Evolutionary conservation across 2,329 filamentous ascomycete species (phyloP).

Genomic region (Ceratocystis diversiconidia): DNA sequence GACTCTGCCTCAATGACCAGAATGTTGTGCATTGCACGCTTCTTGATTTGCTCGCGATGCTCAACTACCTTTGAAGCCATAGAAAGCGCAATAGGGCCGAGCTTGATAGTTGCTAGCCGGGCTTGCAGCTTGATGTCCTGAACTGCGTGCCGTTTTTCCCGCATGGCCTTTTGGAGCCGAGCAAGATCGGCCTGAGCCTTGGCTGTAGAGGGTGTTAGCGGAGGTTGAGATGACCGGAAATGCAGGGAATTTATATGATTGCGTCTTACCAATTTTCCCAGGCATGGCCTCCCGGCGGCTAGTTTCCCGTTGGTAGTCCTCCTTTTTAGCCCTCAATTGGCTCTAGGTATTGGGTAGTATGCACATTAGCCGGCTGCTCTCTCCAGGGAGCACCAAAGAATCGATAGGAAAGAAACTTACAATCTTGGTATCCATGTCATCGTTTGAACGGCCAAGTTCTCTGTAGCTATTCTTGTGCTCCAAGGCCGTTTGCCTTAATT

Average conservation of each 20-base stretch:
- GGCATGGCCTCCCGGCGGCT: constrained; percentile 54
- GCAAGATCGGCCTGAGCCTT: neutral
- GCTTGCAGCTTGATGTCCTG: constrained; percentile 26
- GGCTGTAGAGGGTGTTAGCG: neutral
- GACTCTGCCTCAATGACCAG: constrained; percentile 67
- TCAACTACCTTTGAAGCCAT: constrained; percentile 7
- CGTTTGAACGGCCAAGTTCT: neutral
- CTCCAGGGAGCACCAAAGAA: neutral
- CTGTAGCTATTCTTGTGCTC: constrained; percentile 20
- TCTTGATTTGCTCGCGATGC: constrained; percentile 12
- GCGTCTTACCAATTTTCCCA: constrained; percentile 49
- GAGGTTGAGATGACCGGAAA: neutral
- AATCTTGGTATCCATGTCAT: neutral
- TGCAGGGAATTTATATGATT: neutral
- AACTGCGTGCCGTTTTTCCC: constrained; percentile 45
- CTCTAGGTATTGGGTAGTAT: constrained; percentile 28
- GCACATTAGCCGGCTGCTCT: neutral
- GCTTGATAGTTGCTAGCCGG: constrained; percentile 9
- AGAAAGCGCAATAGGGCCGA: constrained; percentile 3
- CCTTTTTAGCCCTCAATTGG: constrained; percentile 47
- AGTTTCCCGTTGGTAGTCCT: constrained; percentile 48
- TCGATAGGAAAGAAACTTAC: neutral
- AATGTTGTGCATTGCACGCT: constrained; percentile 34
- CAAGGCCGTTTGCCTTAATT: constrained; percentile 30
- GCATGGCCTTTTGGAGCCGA: constrained; percentile 29